phyloP scores from a whole-genome alignment of 108 stramenopile genomes.

The Stephanodiscus minutulus region DNA sequence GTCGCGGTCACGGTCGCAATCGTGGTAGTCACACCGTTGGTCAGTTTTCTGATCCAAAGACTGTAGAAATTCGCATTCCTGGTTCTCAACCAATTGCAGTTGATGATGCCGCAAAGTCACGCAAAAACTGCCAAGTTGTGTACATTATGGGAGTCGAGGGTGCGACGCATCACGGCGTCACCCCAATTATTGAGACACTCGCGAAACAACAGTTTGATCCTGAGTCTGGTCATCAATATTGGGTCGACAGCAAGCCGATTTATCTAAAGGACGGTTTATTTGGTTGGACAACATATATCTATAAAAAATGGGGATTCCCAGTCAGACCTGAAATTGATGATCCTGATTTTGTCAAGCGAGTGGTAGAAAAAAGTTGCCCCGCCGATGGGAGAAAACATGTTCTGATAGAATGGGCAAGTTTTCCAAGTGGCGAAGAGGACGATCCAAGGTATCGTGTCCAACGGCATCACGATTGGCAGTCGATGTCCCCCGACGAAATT shows the following conservation, averaged over 20 bases:
- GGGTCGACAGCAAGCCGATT: constrained; percentile 6
- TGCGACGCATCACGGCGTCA: constrained; percentile 37
- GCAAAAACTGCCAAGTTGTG: constrained; percentile 39
- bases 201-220: constrained; percentile 36
- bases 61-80: neutral
- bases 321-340: constrained; percentile 23
- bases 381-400: constrained; percentile 31
- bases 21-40: neutral
- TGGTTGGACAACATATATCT: constrained; percentile 7
- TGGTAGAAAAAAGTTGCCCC: constrained; percentile 30
- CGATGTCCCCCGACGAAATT: constrained; percentile 30
- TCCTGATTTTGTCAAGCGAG: constrained; percentile 16
- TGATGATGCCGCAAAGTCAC: neutral
- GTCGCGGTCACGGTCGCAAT: neutral
- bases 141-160: constrained; percentile 47
- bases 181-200: constrained; percentile 22
- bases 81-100: neutral
- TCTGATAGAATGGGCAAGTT: constrained; percentile 35
- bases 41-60: neutral
- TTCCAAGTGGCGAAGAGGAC: constrained; percentile 35
- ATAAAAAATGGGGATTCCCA: constrained; percentile 8
- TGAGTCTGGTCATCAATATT: constrained; percentile 16
- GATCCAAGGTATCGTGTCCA: constrained; percentile 33
- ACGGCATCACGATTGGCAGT: constrained; percentile 31
- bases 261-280: constrained; percentile 30